phyloP scores from a whole-genome alignment of 2,329 filamentous ascomycete species.

The Diaporthe eres region DNA sequence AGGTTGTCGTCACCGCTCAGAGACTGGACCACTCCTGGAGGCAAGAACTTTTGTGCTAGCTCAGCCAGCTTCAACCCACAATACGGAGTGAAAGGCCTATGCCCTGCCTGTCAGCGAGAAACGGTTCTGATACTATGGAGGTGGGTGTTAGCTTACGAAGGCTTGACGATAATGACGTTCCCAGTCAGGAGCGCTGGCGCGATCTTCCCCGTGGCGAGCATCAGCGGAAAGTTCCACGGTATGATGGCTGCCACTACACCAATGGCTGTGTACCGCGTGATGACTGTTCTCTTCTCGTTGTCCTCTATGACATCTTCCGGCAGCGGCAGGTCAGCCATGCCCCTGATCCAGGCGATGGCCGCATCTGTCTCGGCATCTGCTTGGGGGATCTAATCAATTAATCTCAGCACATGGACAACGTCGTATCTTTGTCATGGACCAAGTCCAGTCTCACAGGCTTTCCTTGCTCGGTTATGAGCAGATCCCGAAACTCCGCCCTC shows the following conservation, averaged over 20 bases:
- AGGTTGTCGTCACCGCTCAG: constrained; percentile 72
- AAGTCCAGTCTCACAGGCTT: not conserved
- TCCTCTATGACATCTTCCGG: constrained; percentile 7
- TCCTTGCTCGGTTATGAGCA: not conserved
- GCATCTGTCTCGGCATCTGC: not conserved
- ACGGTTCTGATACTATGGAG: too few species aligned
- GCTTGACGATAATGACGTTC: constrained; percentile 69
- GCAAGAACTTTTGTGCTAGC: constrained; percentile 69
- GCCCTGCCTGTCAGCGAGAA: constrained; percentile 49
- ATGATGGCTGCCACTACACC: constrained; percentile 11
- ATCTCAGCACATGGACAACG: not conserved
- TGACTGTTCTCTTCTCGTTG: not conserved
- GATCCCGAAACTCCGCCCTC: not conserved
- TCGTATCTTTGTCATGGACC: not conserved
- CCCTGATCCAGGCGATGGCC: not conserved
- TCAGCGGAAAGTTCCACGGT: constrained; percentile 16
- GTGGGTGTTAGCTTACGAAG: constrained; percentile 61
- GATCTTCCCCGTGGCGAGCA: constrained; percentile 59
- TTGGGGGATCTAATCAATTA: not conserved
- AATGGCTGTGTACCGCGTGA: not conserved
- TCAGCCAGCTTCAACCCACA: constrained; percentile 71
- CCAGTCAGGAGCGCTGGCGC: constrained; percentile 69
- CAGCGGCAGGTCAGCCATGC: not conserved
- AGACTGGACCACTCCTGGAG: constrained; percentile 72
- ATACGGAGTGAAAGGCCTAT: constrained; percentile 61